Evolutionary conservation across 2,329 filamentous ascomycete genomes (phyloP), one percentile per base, ranked within the genome.

Genomic region (Graphilbum fragrans): DNA sequence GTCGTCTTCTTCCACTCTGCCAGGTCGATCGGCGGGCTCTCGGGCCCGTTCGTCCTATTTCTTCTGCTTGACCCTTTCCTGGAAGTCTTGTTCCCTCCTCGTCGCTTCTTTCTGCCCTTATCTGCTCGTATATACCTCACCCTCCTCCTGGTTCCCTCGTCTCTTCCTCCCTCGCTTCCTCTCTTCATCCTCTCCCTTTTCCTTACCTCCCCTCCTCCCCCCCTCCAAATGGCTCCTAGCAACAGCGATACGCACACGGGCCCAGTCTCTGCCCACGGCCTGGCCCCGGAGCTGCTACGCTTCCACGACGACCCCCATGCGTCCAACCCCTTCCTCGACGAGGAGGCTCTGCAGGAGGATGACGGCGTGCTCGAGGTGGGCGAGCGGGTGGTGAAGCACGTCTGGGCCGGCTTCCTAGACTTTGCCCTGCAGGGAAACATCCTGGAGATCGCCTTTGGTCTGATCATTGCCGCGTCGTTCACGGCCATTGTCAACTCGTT

Each of bases 351-450:
- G 27, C 45, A 41, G 38, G 43, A 44, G 58, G 77, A 21, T 61
- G 44, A 45, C 37, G 42, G 39, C 6, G 39, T 47, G 20, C 29
- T 73, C 27, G 63, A 64, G 37, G 59, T 64, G 18, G 61, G 72
- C 43, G 61, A 67, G 46, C 58, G 63, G 41, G 62, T 61, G 41
- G 69, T 72, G 20, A 61, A 64, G 47, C 64, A 65, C 45, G 60
- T 74, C 43, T 78, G 73, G 64, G 63, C 72, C 27, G 77, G 77
- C 32, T 86, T 86, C 55, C 57, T 78, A 49, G 80, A 84, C 55
- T 86, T 86, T 58, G 80, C 80, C 0, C 72, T 84, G 41, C 74
- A 81, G 48, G 81, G 82, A 44, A 85, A 86, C 50, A 81, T 86
- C 37, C 67, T 86, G 21, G 77, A 86, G 57, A 81, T 86, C 45